Base-by-base conservation (phyloP, 2,329 filamentous ascomycete species). In the Pseudocercospora vitis region DNA sequence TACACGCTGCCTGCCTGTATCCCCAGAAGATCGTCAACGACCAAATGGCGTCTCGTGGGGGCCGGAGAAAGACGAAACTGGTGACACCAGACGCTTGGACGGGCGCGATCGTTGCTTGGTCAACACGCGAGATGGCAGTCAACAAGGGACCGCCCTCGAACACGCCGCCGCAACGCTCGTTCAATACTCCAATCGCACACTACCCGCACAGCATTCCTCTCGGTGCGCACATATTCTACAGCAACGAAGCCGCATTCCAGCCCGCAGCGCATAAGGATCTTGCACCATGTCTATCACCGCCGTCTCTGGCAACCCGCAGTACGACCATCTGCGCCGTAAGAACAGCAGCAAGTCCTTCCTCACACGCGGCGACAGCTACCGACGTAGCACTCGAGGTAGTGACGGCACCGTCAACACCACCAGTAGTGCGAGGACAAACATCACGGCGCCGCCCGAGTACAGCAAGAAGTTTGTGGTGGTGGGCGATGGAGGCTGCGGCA, bases 401-500 rank as follows among this genome's bases (percentile, higher is more conserved):
- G 89, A 95, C 74, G 90, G 90, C 70, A 95, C 89, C 59, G 87
- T 91, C 72, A 92, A 88, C 80, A 95, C 90, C 62, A 86, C 71
- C 40, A 86, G 85, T 56, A 87, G 84, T 44, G 83, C 88, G 55
- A 85, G 81, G 57, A 96, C 92, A 49, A 86, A 89, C 72, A 83
- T 92, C 74, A 96, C 92, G 46, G 90, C 95, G 70, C 89, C 88
- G 19, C 91, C 92, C 3, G 83, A 89, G 53, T 96, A 94, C 76
- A 97, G 92, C 63, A 99, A 99, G 81, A 99, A 99, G 81, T 94
- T 99, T 70, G 94, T 99, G 39, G 94, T 99, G 48, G 94, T 99
- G 40, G 94, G 94, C 59, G 94, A 99, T 73, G 94, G 94, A 66
- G 94, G 94, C 59, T 99, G 94, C 74, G 94, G 94, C 67, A 99